Conservation (phyloP, 371 early-diverging fungal genomes). For the Umbelopsis sp. region DNA sequence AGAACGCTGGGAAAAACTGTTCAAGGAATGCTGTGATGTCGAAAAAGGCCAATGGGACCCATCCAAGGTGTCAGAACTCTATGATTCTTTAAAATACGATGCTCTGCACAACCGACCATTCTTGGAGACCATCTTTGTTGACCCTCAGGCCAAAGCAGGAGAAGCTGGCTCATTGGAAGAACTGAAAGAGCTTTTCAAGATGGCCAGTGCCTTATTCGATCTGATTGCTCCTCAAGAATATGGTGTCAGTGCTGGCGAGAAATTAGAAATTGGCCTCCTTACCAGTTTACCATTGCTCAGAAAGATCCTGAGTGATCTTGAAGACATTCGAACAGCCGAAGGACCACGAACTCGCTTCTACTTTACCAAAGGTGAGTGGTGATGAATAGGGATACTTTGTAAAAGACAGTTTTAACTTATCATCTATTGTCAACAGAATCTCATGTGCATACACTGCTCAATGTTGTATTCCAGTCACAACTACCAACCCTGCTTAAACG, state of each 20-base stretch:
- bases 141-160: constrained; percentile 28
- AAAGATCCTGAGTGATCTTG: constrained; percentile 78
- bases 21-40: constrained; percentile 83
- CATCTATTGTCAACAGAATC: constrained; percentile 61
- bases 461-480: constrained; percentile 86
- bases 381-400: no score
- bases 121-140: constrained; percentile 69
- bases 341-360: constrained; percentile 84
- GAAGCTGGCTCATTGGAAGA: constrained; percentile 19
- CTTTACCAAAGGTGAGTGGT: constrained; percentile 82
- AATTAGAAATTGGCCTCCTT: constrained; percentile 84
- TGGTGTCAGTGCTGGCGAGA: constrained; percentile 84
- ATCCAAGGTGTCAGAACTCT: constrained; percentile 90
- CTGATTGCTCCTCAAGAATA: constrained; percentile 93
- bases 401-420: no score
- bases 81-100: constrained; percentile 96
- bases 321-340: constrained; percentile 56
- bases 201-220: constrained; percentile 87
- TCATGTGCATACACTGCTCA: constrained; percentile 88
- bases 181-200: constrained; percentile 73
- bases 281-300: constrained; percentile 79
- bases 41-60: constrained; percentile 71
- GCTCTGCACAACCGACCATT: constrained; percentile 92
- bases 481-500: constrained; percentile 75
- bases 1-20: constrained; percentile 97